Evolutionary conservation across 768 basidiomycete genomes (phyloP).

Genomic region (Mycena filopes): DNA sequence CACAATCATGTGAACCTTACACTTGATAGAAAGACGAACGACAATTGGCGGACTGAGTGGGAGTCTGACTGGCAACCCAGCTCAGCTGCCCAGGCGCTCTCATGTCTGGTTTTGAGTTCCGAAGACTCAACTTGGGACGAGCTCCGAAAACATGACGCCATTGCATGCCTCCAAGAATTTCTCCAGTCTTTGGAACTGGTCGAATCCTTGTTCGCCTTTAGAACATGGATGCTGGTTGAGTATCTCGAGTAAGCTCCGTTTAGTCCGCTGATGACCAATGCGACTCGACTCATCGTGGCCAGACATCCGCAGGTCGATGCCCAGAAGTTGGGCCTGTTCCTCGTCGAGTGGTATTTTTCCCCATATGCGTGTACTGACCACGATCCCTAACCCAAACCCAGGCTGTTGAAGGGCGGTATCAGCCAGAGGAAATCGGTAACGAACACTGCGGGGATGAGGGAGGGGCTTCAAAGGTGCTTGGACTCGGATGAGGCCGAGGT

Average conservation of each 20-base stretch:
- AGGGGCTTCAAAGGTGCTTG: not conserved
- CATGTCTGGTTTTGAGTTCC: conserved; percentile 1
- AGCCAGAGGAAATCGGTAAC: conserved; percentile 11
- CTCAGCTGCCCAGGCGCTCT: conserved; percentile 7
- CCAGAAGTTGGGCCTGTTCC: conserved; percentile 4
- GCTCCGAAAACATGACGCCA: conserved; percentile 3
- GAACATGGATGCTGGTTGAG: conserved; percentile 10
- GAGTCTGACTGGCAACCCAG: not conserved
- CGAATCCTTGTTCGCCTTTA: not conserved
- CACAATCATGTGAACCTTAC: too few species aligned
- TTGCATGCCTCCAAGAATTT: not conserved
- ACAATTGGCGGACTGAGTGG: not conserved
- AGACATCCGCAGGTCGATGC: conserved; percentile 6
- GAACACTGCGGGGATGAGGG: conserved; percentile 8
- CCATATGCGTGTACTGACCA: too few species aligned
- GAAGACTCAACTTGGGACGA: conserved; percentile 2
- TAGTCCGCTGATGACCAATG: not conserved
- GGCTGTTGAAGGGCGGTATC: conserved; percentile 5
- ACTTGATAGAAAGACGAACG: not conserved
- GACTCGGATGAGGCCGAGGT: conserved; percentile 8
- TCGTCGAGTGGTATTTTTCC: conserved; percentile 6
- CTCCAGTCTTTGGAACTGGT: conserved; percentile 1
- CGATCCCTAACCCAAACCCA: too few species aligned
- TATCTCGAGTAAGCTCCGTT: conserved; percentile 1
- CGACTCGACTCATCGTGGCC: not conserved